Conservation (phyloP, 208 protist species). For the Crithidia bombi region DNA sequence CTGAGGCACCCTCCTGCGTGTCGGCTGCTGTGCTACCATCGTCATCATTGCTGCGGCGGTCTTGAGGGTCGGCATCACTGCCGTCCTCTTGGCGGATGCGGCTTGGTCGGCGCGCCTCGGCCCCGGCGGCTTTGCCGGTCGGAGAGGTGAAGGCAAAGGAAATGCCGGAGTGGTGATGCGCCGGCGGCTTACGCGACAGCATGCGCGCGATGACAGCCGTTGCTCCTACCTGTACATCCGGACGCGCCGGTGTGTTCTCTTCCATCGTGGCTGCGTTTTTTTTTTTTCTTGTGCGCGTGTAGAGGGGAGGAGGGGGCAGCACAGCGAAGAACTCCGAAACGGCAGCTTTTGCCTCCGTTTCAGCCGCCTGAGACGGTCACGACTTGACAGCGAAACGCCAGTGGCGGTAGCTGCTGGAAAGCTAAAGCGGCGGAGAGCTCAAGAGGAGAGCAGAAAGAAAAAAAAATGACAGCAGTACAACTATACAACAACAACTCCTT, state of each 20-base stretch:
- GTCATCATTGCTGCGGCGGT: not conserved
- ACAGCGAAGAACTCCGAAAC: too few species aligned
- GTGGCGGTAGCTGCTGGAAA: too few species aligned
- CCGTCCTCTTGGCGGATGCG: not conserved
- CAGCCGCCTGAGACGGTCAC: too few species aligned
- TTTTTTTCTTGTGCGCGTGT: not conserved
- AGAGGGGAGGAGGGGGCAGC: too few species aligned
- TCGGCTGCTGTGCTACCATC: not conserved
- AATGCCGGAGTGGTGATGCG: slow-evolving; percentile 16
- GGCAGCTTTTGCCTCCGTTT: too few species aligned
- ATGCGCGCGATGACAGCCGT: slow-evolving; percentile 30
- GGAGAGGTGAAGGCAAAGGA: slow-evolving; percentile 19
- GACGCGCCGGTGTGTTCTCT: slow-evolving; percentile 8
- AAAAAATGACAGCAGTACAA: not conserved
- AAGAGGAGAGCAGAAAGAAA: not conserved
- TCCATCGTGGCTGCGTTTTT: slow-evolving; percentile 6
- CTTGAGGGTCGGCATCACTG: not conserved
- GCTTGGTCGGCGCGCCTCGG: slow-evolving; percentile 1
- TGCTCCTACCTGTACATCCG: slow-evolving; percentile 19
- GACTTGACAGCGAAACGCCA: too few species aligned
- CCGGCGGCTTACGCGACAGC: slow-evolving; percentile 10
- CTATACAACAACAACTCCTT: too few species aligned
- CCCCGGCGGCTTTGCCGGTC: not conserved
- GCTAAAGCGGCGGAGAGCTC: too few species aligned
- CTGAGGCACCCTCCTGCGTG: not conserved